Evolutionary conservation across 805 yeast genomes (phyloP), one percentile per base, ranked within the genome.

Genomic region (Wickerhamomyces kurtzmanii): DNA sequence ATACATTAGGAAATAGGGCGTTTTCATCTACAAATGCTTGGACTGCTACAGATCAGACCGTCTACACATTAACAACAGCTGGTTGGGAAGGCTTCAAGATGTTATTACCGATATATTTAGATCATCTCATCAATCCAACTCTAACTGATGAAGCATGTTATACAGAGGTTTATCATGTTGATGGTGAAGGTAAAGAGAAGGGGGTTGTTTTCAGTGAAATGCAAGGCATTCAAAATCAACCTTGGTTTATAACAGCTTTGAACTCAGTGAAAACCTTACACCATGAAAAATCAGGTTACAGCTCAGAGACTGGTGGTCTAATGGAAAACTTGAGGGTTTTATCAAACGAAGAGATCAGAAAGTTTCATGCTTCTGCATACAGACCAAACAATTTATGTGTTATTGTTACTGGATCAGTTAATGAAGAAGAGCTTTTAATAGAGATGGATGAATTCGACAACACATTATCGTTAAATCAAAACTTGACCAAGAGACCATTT

Each of bases 151-250:
- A 75, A 29, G 94, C 94, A 0, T 91, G 94, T 43, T 59, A 78
- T 29, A 91, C 98, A 1, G 98, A 91, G 50, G 97, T 91, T 7
- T 84, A 84, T 50, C 97, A 91, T 50, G 71, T 91, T 25, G 97
- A 91, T 50, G 95, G 94, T 2, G 67, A 72, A 7, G 94, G 82
- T 18, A 74, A 79, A 38, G 98, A 91, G 42, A 85, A 85, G 49
- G 98, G 98, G 42, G 98, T 91, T 17, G 97, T 91, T 4, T 91
- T 81, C 49, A 79, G 93, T 29, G 98, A 91, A 56, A 91, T 91
- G 97, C 96, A 84, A 47, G 96, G 86, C 16, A 75, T 81, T 31
- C 94, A 86, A 51, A 72, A 72, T 42, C 82, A 79, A 37, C 68
- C 87, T 11, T 75, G 76, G 71, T 80, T 79, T 38, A 56, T 77